Evolutionary conservation across 371 early-diverging fungal genomes (phyloP).

Genomic region (Rhizomucor pusillus): DNA sequence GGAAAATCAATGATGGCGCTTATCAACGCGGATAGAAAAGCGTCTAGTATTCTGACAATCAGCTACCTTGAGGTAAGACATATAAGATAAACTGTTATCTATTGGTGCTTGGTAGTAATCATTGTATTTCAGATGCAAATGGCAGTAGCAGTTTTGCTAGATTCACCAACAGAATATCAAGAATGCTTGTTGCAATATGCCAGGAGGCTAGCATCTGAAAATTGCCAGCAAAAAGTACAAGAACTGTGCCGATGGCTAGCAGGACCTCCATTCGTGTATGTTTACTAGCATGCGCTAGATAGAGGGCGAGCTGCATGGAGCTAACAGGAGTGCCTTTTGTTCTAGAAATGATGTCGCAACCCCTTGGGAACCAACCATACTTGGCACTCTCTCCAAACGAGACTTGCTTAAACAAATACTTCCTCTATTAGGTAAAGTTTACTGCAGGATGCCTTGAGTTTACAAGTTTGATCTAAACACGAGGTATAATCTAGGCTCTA

Average conservation of each 20-base stretch:
- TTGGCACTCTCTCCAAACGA: slow-evolving; percentile 41
- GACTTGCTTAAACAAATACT: slow-evolving; percentile 32
- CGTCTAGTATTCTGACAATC: slow-evolving; percentile 23
- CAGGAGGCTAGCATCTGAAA: slow-evolving; percentile 65
- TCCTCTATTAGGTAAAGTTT: slow-evolving; percentile 22
- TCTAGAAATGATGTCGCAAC: slow-evolving; percentile 14
- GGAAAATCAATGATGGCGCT: slow-evolving; percentile 21
- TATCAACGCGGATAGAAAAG: slow-evolving; percentile 17
- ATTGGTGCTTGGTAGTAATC: not conserved
- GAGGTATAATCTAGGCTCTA: slow-evolving; percentile 3
- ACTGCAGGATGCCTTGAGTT: not conserved
- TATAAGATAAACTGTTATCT: not conserved
- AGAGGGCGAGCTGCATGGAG: not conserved
- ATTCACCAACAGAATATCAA: slow-evolving; percentile 61
- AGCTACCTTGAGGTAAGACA: slow-evolving; percentile 34
- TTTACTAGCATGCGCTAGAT: not conserved
- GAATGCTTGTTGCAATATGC: slow-evolving; percentile 71
- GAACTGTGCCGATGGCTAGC: slow-evolving; percentile 74
- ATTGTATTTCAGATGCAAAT: slow-evolving; percentile 51
- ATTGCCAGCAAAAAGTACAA: slow-evolving; percentile 55
- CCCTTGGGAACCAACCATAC: slow-evolving; percentile 41
- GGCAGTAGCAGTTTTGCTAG: slow-evolving; percentile 57
- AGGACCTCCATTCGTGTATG: slow-evolving; percentile 59
- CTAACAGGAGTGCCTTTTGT: no score
- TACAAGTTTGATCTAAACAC: not conserved